phyloP scores from a whole-genome alignment of 352 stramenopile genomes.

The Phytophthora macrochlamydospora region DNA sequence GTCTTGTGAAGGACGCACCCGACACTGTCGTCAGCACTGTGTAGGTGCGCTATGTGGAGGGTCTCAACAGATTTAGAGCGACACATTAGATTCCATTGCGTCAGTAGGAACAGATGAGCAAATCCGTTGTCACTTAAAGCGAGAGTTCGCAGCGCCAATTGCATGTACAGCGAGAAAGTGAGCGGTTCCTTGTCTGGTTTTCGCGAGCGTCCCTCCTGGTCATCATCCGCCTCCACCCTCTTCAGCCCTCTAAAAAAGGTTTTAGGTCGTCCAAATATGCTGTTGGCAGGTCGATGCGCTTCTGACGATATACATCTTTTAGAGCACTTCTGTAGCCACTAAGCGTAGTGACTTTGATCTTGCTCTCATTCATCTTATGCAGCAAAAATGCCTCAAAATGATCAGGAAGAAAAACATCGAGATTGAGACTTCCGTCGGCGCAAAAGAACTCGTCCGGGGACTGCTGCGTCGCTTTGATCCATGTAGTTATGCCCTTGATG shows the following conservation, averaged over 20 bases:
- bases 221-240: conserved; percentile 8
- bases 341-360: conserved; percentile 8
- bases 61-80: conserved; percentile 8
- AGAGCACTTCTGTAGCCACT: conserved; percentile 15
- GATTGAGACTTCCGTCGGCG: conserved; percentile 1
- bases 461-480: neutral
- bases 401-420: conserved; percentile 3
- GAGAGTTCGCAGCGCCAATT: conserved; percentile 1
- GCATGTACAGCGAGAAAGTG: conserved; percentile 6
- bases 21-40: conserved; percentile 1
- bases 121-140: conserved; percentile 4
- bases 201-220: conserved; percentile 1
- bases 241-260: conserved; percentile 15
- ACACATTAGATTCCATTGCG: conserved; percentile 18
- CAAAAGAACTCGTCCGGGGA: neutral
- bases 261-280: conserved; percentile 11
- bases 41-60: conserved; percentile 9
- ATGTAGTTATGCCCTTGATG: neutral
- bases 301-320: conserved; percentile 11
- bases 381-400: conserved; percentile 16
- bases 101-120: conserved; percentile 6
- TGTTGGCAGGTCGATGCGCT: neutral
- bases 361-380: conserved; percentile 8
- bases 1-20: too few relatives aligned
- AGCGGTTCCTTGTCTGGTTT: conserved; percentile 3